phyloP scores from a whole-genome alignment of 192 early-diverging fungal genomes.

The Backusella tarrabulga region DNA sequence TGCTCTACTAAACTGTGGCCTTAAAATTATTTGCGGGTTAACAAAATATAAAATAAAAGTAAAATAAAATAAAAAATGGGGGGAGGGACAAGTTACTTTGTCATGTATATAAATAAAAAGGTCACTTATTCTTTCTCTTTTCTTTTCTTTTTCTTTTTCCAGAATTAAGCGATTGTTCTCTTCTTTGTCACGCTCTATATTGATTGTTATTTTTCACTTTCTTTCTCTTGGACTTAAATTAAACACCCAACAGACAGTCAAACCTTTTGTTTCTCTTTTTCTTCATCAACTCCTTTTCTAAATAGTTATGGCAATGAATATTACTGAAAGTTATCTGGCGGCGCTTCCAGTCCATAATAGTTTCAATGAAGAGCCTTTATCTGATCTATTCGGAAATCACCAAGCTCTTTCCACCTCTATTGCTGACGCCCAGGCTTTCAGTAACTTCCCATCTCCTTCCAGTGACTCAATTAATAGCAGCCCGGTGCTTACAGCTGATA shows the following conservation, averaged over 20 bases:
- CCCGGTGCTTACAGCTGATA: conserved; percentile 5
- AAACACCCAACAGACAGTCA: neutral
- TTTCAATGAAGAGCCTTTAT: conserved; percentile 1
- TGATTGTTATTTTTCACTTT: neutral
- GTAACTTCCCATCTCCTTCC: conserved; percentile 5
- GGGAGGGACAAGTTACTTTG: neutral
- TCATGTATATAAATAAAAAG: conserved; percentile 5
- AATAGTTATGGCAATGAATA: conserved; percentile 2
- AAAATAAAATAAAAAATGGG: neutral
- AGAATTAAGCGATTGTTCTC: neutral
- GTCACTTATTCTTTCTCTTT: neutral
- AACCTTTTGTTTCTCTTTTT: neutral
- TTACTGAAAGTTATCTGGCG: neutral
- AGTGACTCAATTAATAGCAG: conserved; percentile 1
- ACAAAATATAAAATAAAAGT: neutral
- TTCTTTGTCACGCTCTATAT: neutral
- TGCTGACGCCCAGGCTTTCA: neutral
- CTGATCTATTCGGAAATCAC: neutral
- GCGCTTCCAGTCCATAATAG: neutral
- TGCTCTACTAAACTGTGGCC: neutral
- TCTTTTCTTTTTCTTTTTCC: conserved; percentile 1
- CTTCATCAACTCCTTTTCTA: neutral
- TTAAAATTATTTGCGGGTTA: neutral
- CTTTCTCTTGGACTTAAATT: neutral
- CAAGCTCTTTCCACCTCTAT: neutral